A percentile compares a stretch with the other conserved stretches of the same genome.
Evolutionary conservation across 192 early-diverging fungal genomes (phyloP).

Genomic region (Linnemannia elongata): DNA sequence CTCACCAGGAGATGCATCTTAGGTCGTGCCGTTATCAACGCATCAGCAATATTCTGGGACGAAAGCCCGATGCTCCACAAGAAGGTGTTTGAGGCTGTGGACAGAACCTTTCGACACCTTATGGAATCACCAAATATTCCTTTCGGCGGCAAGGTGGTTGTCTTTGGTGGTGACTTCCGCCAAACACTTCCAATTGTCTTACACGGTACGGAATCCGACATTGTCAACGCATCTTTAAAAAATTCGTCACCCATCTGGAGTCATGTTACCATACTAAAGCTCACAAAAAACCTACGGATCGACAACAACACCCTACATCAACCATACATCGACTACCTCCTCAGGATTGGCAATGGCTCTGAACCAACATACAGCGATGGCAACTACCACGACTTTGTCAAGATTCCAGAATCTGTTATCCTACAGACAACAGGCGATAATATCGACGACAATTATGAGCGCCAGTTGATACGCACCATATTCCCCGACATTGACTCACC

Average conservation of each 20-base stretch:
- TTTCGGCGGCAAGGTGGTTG: conserved; percentile 24
- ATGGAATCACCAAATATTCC: not conserved
- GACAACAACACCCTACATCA: not conserved
- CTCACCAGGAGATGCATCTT: conserved; percentile 1
- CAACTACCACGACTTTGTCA: not conserved
- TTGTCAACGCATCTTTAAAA: conserved; percentile 26
- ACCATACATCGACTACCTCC: conserved; percentile 23
- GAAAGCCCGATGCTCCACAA: conserved; percentile 42
- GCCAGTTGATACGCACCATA: no score
- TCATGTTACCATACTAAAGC: conserved; percentile 13
- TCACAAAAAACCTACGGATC: conserved; percentile 26
- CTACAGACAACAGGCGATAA: not conserved
- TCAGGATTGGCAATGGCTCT: conserved; percentile 16
- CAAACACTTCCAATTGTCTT: conserved; percentile 32
- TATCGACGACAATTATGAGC: not conserved
- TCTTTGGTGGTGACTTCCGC: conserved; percentile 53
- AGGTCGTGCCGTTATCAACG: not conserved
- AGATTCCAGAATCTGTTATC: not conserved
- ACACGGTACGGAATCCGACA: conserved; percentile 3
- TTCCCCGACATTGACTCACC: no score
- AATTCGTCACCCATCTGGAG: conserved; percentile 28
- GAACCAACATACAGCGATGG: conserved; percentile 18
- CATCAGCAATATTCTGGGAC: conserved; percentile 54
- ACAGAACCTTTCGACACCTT: conserved; percentile 17
- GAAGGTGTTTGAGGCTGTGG: conserved; percentile 31